Percentiles rank a stretch among this genome's conserved stretches.
Conservation (phyloP, 306 rosid genomes). For the Vicia sativa region DNA sequence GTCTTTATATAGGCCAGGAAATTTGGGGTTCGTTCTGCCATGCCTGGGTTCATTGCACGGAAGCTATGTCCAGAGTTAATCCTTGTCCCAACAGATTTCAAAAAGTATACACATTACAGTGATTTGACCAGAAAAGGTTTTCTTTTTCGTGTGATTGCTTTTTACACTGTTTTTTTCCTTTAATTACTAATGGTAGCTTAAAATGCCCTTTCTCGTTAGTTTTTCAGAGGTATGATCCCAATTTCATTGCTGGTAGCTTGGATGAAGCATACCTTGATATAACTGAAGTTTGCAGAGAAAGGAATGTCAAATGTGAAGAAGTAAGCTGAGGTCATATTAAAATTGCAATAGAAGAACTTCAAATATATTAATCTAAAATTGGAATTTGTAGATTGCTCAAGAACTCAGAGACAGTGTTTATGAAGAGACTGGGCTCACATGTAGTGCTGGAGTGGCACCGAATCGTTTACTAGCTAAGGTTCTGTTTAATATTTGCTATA, state of each 20-base stretch:
- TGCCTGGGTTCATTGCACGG: conserved; percentile 96
- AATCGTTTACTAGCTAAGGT: conserved; percentile 95
- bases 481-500: conserved; percentile 25
- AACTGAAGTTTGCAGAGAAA: conserved; percentile 79
- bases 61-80: conserved; percentile 84
- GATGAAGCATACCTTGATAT: conserved; percentile 96
- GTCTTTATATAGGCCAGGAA: conserved; percentile 67
- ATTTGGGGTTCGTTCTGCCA: conserved; percentile 95
- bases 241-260: conserved; percentile 85
- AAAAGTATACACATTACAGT: conserved; percentile 75
- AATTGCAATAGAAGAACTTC: conserved; percentile 5
- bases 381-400: conserved; percentile 62
- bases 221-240: conserved; percentile 76
- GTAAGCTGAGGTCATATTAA: conserved; percentile 49
- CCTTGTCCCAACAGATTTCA: conserved; percentile 79
- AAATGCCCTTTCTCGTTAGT: conserved; percentile 50
- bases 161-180: conserved; percentile 24
- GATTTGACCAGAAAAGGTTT: conserved; percentile 80
- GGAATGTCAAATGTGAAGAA: conserved; percentile 62
- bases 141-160: conserved; percentile 32
- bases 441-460: conserved; percentile 97
- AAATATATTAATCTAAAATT: conserved; percentile 33
- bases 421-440: conserved; percentile 90
- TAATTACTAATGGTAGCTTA: conserved; percentile 27
- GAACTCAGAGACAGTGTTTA: conserved; percentile 73